phyloP scores from a whole-genome alignment of 345 rosid species.

The Gynandropsis gynandra region DNA sequence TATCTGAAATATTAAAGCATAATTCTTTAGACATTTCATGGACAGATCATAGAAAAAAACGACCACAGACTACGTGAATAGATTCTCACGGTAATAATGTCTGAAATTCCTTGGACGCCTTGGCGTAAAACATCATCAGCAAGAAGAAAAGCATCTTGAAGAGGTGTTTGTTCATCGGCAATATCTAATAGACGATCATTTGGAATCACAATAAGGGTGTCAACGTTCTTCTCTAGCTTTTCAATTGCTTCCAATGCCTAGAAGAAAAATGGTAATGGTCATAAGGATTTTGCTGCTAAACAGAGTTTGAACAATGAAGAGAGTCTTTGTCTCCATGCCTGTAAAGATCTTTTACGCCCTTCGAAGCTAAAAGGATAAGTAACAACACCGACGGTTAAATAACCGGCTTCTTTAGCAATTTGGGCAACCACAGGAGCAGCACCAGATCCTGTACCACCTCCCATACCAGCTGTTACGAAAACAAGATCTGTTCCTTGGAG shows the following conservation, averaged over 20 bases:
- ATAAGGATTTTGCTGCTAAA: slow-evolving; percentile 2
- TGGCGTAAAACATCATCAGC: slow-evolving; percentile 97
- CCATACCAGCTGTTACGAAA: slow-evolving; percentile 98
- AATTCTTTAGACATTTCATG: no score
- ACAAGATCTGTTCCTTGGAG: slow-evolving; percentile 98
- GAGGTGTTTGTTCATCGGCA: slow-evolving; percentile 95
- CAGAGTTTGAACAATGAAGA: slow-evolving; percentile 4
- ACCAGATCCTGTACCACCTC: slow-evolving; percentile 99
- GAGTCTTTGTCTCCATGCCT: slow-evolving; percentile 37
- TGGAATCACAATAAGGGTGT: slow-evolving; percentile 93
- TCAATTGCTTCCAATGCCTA: slow-evolving; percentile 97
- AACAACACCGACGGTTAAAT: slow-evolving; percentile 95
- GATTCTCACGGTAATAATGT: slow-evolving; percentile 77
- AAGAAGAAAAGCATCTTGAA: slow-evolving; percentile 97
- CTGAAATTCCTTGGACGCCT: slow-evolving; percentile 98
- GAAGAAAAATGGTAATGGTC: slow-evolving; percentile 10
- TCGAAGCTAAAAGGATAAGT: slow-evolving; percentile 98
- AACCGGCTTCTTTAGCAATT: slow-evolving; percentile 84
- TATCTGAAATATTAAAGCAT: slow-evolving; percentile 60
- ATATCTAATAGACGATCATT: slow-evolving; percentile 94
- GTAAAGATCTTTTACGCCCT: slow-evolving; percentile 91
- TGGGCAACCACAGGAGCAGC: slow-evolving; percentile 99
- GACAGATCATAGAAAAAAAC: no score
- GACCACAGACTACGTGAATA: background rate
- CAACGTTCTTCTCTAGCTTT: slow-evolving; percentile 87